These are phyloP conservation scores for Phytophthora colocasiae DNA, from an alignment of 352 stramenopile species.

Conservation along the genomic window DNA sequence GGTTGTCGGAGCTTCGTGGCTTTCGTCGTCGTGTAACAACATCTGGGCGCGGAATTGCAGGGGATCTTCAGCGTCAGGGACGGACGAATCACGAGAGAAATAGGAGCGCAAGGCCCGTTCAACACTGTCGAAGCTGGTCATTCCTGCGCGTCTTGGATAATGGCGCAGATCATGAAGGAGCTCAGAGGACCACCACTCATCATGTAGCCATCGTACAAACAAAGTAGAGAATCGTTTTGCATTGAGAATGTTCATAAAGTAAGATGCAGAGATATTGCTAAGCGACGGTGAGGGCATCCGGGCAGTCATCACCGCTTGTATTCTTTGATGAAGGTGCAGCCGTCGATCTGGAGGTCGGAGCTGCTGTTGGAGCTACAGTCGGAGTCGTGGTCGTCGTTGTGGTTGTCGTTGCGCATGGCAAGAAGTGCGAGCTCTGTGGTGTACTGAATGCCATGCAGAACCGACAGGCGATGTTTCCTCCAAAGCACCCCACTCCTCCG, in stretches of 20 bases:
- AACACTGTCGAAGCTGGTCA: constrained; percentile 9
- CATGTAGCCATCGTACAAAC: constrained; percentile 20
- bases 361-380: constrained; percentile 8
- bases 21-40: constrained; percentile 19
- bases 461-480: constrained; percentile 18
- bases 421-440: constrained; percentile 33
- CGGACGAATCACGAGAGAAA: constrained; percentile 31
- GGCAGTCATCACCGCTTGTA: constrained; percentile 24
- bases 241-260: constrained; percentile 21
- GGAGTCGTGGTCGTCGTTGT: constrained; percentile 5
- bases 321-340: background rate
- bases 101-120: constrained; percentile 28
- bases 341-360: background rate
- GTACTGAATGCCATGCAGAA: constrained; percentile 39
- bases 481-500: constrained; percentile 49
- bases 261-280: constrained; percentile 5
- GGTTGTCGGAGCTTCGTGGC: constrained; percentile 1
- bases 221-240: constrained; percentile 9
- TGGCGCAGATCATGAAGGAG: background rate
- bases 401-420: constrained; percentile 17
- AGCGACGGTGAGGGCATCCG: constrained; percentile 14
- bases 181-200: constrained; percentile 12
- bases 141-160: background rate
- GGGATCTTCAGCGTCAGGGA: constrained; percentile 45
- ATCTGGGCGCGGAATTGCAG: constrained; percentile 52